These are phyloP conservation scores for Viridothelium virens DNA, from an alignment of 495 filamentous ascomycete genomes.

Conservation along the genomic window DNA sequence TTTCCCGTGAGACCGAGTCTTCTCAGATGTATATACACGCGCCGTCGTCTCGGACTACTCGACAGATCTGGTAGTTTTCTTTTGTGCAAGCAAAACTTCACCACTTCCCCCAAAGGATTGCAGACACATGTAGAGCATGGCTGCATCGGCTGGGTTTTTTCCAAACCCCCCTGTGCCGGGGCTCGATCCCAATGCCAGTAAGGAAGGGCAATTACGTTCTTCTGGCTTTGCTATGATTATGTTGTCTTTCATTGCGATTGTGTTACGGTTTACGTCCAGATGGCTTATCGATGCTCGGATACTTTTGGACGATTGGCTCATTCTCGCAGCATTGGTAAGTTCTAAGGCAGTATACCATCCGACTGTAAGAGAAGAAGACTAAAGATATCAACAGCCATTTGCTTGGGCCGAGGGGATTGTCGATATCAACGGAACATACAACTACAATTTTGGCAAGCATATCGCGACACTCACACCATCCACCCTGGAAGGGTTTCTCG, in stretches of 20 bases:
- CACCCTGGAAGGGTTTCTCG: neutral
- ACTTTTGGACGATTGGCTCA: neutral
- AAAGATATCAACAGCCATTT: neutral
- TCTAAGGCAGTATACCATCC: neutral
- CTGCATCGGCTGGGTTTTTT: constrained; percentile 5
- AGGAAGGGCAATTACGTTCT: neutral
- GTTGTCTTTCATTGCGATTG: constrained; percentile 5
- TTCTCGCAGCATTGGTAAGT: neutral
- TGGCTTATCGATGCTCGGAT: constrained; percentile 9
- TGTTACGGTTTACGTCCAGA: constrained; percentile 5
- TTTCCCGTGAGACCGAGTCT: neutral
- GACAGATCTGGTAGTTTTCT: neutral
- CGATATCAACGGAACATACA: constrained; percentile 5
- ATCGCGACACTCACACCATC: neutral
- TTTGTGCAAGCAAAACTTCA: neutral
- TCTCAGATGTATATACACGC: constrained; percentile 2
- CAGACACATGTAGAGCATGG: constrained; percentile 11
- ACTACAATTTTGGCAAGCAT: constrained; percentile 4
- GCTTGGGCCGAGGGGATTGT: constrained; percentile 3
- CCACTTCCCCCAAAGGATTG: neutral
- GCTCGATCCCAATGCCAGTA: constrained; percentile 1
- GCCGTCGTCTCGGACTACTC: neutral
- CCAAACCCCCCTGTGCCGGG: neutral
- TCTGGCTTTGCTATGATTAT: constrained; percentile 1
- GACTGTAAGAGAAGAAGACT: neutral